Base-by-base conservation (phyloP, 1,284 basidiomycete genomes). In the Vanrija sp. region DNA sequence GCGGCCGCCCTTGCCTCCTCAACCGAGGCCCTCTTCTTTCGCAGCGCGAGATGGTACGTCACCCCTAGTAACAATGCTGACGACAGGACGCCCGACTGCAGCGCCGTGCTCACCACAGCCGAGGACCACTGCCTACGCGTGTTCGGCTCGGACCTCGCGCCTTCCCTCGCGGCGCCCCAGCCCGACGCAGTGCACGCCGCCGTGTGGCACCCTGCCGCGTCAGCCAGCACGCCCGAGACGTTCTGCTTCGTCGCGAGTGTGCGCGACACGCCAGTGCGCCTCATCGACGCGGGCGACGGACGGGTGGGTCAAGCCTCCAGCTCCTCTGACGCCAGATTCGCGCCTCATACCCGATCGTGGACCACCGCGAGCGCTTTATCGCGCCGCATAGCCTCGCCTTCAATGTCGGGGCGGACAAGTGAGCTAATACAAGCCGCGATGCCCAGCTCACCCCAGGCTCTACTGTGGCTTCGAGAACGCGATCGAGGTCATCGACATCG, bases 381-480 rank as follows among this genome's bases (percentile, higher is more conserved):
- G 89, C 89, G 0, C 90, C 93, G 0, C 86, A 91, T 55, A 83
- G 83, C 62, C 77, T 96, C 54, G 80, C 85, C 0, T 95, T 95
- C 75, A 88, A 89, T 62, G 68, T 79, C 0, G 75, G 81, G 12
- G 84, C 82, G 0, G 78, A 84, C 41, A 85, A 81, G 91, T 92
- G 57, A 56, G 80, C n/a, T 19, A 6, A 2, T 4, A 3, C 23
- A 8, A 7, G 65, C 25, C 18, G 10, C 42, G 23, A 15, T 12
- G 15, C 10, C 15, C 23, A 39, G 45, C 41, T 62, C 23, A 22
- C 44, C 24, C 2, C 56, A 93, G 90, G 59, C 73, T 95, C 4
- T 95, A 93, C 69, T 93, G 91, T 68, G 91, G 92, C 0, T 90
- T 88, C 55, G 87, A 93, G 72, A 84, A 87, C 58, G 87, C 90